Evolutionary conservation across 495 filamentous ascomycete genomes (phyloP), one percentile per base, ranked within the genome.

Genomic region (Penicillium robsamsonii): DNA sequence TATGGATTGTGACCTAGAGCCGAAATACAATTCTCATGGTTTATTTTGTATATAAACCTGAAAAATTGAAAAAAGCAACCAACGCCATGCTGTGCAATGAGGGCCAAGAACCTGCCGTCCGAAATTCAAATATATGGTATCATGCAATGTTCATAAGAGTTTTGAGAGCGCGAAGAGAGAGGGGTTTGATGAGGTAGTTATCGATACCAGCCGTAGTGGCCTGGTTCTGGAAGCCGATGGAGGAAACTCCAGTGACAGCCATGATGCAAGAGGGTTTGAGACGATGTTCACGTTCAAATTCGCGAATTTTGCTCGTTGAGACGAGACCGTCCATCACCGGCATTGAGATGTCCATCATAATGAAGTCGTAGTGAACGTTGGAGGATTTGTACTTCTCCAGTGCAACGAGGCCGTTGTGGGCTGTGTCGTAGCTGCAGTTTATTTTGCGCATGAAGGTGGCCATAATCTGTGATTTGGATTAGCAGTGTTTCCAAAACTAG

Each of bases 281-380:
- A 0, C 49, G 46, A 5, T 59, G 50, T 31, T 69, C 59, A 29
- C 71, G 60, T 56, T 86, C 83, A 31, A 79, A 74, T 42, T 73
- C 70, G 7, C 84, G 73, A 33, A 85, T 86, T 50, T 79, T 75
- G 22, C 77, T 65, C 0, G 81, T 83, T 15, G 81, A 79, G 29
- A 81, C 79, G 15, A 85, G 79, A 0, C 83, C 83, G 55, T 84
- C 77, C 83, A 86, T 87, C 12, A 85, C 68, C 0, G 85, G 84
- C 86, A 89, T 89, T 44, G 79, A 81, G 7, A 88, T 81, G 58
- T 87, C 77, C 84, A 87, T 86, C 18, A 86, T 70, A 1, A 87
- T 75, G 33, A 81, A 73, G 53, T 83, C 75, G 55, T 80, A 81
- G 25, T 29, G 59, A 3, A 46, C 53, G 10, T 45, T 42, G 4